Base-by-base conservation (phyloP, 371 early-diverging fungal species). In the Apophysomyces ossiformis region DNA sequence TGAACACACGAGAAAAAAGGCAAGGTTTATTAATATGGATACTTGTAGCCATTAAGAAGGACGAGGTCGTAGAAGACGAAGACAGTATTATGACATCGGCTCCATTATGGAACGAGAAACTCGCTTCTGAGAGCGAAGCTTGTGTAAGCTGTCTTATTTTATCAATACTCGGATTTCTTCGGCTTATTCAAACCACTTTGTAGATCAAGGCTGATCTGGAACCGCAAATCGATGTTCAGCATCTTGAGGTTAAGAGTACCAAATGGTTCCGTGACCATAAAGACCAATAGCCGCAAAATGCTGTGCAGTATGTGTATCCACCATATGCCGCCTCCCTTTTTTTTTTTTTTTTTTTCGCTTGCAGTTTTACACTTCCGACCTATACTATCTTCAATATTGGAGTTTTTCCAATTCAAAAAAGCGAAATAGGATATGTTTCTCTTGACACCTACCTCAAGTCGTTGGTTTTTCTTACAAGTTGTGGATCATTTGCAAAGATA, bases 171-270 rank as follows among this genome's bases (percentile, higher is more conserved):
- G 21, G 7, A 21, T 21, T 18, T n/a, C 21, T 21, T 50, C 54
- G 21, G 21, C 21, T 5, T 13, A 41, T 41, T 41, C 32, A 26
- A 26, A 41, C 1, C 8, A 41, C 5, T 41, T 1, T 41, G 37
- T 62, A 62, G 62, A 35, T 64, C 26, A 69, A 69, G 43, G 69
- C 69, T 38, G 69, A 69, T 37, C 47, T 57, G 18, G 69, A 69
- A 61, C 69, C 69, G 26, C 37, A 65, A n/a, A 35, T 45, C 4
- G 46, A 56, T 39, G 60, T 69, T 37, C 21, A 65, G 32, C 65
- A 69, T 0, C 47, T 69, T n/a, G 58, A 61, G 50, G 46, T 21
- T 7, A 57, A 43, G 37, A 65, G 50, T 7, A 58, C 57, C 15
- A 18, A 45, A 2, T 69, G 69, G 69, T 62, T 69, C 41, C 45